Base-by-base conservation (phyloP, 768 basidiomycete species). In the Xerocomellus chrysenteron region DNA sequence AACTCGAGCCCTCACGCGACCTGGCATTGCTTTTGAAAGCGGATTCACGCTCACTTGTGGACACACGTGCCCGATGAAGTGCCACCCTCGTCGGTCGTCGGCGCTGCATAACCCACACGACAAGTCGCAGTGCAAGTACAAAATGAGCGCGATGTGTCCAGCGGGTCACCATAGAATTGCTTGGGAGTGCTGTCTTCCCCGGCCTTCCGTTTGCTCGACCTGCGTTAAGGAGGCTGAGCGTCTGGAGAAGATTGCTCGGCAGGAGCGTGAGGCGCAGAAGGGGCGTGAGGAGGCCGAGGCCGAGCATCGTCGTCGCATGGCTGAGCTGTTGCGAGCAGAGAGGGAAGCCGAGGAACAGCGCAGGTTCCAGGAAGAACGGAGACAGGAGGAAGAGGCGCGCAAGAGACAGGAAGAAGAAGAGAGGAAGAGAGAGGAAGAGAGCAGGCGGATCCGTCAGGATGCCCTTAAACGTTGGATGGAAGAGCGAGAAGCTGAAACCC, bases 1-100 rank as follows among this genome's bases (percentile, higher is more conserved):
- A 32, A 2, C 17, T 4, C n/a, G 1, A 3, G 26, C 6, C 9
- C 41, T 55, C 28, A 35, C 16, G 24, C 12, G 16, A 45, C 17
- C 2, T 32, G 43, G 6, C 3, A 13, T 28, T 19, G 17, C 10
- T 26, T 6, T 11, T 19, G 7, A 1, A 37, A 59, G 64, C 2
- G 61, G 64, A 9, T 56, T 52, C 19, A 40, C 5, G 5, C 56
- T 65, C 11, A 12, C 42, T 1, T 65, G 63, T 33, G 63, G 63
- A 8, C 87, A 89, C 61, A 30, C 21, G 2, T 89, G 87, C 56
- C 76, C 78, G 3, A 81, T 77, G 0, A 86, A 79, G 65, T 88
- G 87, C 55, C 87, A 89, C 64, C 79, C 79, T 53, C 50, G 5
- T 61, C 54, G 45, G 78, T 82, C 58, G 78, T 78, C 11, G 77